A percentile compares a stretch with the other conserved stretches of the same genome.
These are phyloP conservation scores for Ophiostoma australiae DNA, from an alignment of 2,329 filamentous ascomycete genomes.

Conservation along the genomic window DNA sequence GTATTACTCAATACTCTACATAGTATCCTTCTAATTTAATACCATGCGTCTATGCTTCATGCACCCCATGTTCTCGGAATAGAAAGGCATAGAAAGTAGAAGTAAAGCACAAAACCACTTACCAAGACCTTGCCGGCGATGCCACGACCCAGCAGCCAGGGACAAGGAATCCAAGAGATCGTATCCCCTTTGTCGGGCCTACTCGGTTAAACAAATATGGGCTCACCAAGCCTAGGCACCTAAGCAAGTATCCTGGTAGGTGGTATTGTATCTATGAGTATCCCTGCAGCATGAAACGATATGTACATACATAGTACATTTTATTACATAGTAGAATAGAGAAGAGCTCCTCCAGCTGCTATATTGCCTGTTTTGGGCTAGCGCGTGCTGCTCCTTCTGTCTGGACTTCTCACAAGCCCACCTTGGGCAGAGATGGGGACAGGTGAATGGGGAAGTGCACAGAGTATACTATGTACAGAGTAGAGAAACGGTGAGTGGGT, in stretches of 20 bases:
- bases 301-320: background rate
- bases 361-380: background rate
- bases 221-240: background rate
- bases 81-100: background rate
- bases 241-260: background rate
- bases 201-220: constrained; percentile 9
- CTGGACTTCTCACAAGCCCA: background rate
- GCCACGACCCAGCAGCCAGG: background rate
- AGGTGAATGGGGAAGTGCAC: background rate
- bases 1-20: too few species aligned
- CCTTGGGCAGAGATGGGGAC: background rate
- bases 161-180: background rate
- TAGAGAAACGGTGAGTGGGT: constrained; percentile 5
- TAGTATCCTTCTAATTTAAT: background rate
- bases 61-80: background rate
- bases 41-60: background rate
- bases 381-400: background rate
- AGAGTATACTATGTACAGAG: background rate
- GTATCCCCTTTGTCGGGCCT: constrained; percentile 4
- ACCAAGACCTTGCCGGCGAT: too few species aligned
- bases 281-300: background rate
- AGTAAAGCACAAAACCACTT: background rate
- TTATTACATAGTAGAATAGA: background rate
- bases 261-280: background rate
- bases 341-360: background rate